A percentile compares a stretch with the other conserved stretches of the same genome.
phyloP scores from a whole-genome alignment of 495 filamentous ascomycete species.

The Aspergillus baeticus region DNA sequence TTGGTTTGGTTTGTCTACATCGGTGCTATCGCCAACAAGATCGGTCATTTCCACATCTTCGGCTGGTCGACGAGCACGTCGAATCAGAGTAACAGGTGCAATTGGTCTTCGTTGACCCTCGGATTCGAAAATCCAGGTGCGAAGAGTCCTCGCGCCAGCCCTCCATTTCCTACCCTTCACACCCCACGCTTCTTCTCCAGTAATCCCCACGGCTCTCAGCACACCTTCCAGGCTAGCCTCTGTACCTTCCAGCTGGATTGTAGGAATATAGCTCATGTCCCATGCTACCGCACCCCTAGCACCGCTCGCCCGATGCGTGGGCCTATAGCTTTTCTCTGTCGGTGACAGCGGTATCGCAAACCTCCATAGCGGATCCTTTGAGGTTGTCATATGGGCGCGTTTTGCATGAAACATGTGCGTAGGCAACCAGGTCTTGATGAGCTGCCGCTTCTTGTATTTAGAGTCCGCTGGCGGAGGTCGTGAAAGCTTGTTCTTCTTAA shows the following conservation, averaged over 20 bases:
- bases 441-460: constrained; percentile 82
- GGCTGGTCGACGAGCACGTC: constrained; percentile 42
- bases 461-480: constrained; percentile 61
- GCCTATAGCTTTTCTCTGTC: constrained; percentile 83
- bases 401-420: constrained; percentile 95
- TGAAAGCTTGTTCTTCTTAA: constrained; percentile 68
- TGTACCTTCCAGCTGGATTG: constrained; percentile 72
- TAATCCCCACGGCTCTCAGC: constrained; percentile 58
- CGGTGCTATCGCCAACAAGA: constrained; percentile 19
- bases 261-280: constrained; percentile 96
- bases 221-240: constrained; percentile 61
- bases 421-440: constrained; percentile 89
- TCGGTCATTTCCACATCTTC: constrained; percentile 39
- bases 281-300: constrained; percentile 71
- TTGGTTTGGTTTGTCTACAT: constrained; percentile 27
- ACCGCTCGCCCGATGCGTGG: constrained; percentile 78
- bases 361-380: constrained; percentile 78
- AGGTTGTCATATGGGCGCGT: constrained; percentile 79
- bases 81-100: constrained; percentile 76
- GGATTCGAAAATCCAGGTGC: constrained; percentile 62
- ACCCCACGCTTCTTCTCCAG: constrained; percentile 57
- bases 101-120: constrained; percentile 57
- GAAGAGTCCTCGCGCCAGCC: constrained; percentile 66
- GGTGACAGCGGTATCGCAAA: constrained; percentile 83
- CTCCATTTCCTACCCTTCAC: constrained; percentile 71